Evolutionary conservation across 371 early-diverging fungal species (phyloP), one percentile per base, ranked within the genome.

Genomic region (Mucor racemosus): DNA sequence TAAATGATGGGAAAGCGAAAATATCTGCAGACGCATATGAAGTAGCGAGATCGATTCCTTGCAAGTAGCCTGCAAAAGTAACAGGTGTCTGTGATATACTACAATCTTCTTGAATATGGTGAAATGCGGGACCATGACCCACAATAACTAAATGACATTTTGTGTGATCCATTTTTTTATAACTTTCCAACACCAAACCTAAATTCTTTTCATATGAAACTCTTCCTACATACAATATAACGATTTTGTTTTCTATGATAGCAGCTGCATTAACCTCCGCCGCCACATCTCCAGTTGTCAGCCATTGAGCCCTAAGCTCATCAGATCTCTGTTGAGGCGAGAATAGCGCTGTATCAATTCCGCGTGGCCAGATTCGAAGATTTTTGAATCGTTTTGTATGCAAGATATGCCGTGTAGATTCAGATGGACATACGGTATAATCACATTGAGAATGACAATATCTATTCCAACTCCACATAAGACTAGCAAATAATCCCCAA

Each of bases 11-110:
- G 36, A 84, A 84, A 0, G 77, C 77, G 76, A 84, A 84, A 4
- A 84, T 44, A 65, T 84, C 84, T n/a, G 84, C 79, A 2, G 84
- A 84, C 0, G 81, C 81, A 69, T 76, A 84, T 0, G 78, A 78
- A 17, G 73, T 56, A 14, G 78, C 74, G 10, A 84, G 59, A 4
- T 76, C 70, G 5, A 48, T 40, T 6, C 79, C 81, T 46, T 77
- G 73, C 9, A 81, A 58, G 58, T 84, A 81, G 1, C 84, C 84
- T 19, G 84, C 79, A 17, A 78, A 77, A 0, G 84, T 84, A 33
- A 84, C 80, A 36, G 80, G 79, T 0, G 73, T 63, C 54, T 63
- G 42, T 6, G 56, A 40, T 40, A 38, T 40, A 8, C 50, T 57
- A 19, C 76, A 79, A 31, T 62, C 54, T 0, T 58, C 42, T 40